phyloP scores from a whole-genome alignment of 768 basidiomycete genomes.

The Symmetrospora coprosmae region DNA sequence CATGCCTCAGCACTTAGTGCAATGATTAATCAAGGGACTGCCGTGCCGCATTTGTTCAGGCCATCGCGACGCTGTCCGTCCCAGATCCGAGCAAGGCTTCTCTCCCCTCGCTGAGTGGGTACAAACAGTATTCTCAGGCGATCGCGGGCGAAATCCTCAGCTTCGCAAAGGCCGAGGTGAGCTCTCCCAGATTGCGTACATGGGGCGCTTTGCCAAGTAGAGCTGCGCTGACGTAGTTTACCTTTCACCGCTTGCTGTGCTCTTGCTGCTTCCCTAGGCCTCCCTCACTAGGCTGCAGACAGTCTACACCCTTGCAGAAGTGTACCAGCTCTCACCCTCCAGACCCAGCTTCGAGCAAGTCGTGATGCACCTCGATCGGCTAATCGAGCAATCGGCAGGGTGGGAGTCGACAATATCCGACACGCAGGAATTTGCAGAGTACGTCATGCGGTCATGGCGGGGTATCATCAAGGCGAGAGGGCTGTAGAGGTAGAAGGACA shows the following conservation, averaged over 20 bases:
- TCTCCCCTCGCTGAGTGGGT: neutral
- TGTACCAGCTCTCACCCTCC: neutral
- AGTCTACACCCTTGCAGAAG: constrained; percentile 13
- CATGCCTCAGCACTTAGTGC: neutral
- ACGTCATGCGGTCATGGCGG: neutral
- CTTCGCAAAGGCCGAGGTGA: neutral
- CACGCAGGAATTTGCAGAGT: neutral
- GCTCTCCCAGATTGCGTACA: too few relatives aligned
- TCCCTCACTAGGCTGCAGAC: constrained; percentile 11
- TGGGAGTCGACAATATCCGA: neutral
- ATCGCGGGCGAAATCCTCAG: neutral
- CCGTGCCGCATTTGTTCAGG: too few relatives aligned
- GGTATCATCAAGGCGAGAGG: constrained; percentile 8
- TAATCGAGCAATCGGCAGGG: neutral
- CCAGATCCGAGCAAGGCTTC: neutral
- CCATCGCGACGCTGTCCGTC: neutral
- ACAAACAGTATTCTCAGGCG: neutral
- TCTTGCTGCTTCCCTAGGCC: too few relatives aligned
- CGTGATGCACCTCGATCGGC: neutral
- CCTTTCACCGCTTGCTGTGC: too few relatives aligned
- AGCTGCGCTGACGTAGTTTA: too few relatives aligned
- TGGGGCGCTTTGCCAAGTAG: too few relatives aligned
- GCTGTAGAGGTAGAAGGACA: neutral
- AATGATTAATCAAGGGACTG: too few relatives aligned
- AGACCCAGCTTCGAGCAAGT: neutral